A percentile compares a stretch with the other conserved stretches of the same genome.
Evolutionary conservation across 2,329 filamentous ascomycete genomes (phyloP).

Genomic region (Aaosphaeria pasadenensis): DNA sequence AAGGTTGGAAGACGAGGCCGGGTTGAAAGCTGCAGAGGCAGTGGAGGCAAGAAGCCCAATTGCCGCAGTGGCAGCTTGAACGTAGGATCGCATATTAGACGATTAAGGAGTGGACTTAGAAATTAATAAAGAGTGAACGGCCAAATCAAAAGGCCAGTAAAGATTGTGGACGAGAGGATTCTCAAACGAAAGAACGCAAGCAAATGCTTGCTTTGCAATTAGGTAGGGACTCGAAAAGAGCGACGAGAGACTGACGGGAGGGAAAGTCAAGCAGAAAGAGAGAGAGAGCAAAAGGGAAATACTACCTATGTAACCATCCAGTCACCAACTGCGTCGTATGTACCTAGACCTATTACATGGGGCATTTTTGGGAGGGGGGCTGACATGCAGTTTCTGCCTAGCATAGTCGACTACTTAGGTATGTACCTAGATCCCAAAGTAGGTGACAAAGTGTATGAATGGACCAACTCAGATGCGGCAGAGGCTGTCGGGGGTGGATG

Average conservation of each 20-base stretch:
- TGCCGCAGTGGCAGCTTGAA: constrained; percentile 30
- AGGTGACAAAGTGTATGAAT: too few species aligned
- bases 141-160: constrained; percentile 31
- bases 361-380: constrained; percentile 5
- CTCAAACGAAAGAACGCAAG: constrained; percentile 57
- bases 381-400: constrained; percentile 14
- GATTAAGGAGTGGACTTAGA: constrained; percentile 15
- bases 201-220: constrained; percentile 39
- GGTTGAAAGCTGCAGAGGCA: constrained; percentile 41
- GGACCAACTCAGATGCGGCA: constrained; percentile 9
- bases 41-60: constrained; percentile 35
- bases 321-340: constrained; percentile 3
- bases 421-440: too few species aligned
- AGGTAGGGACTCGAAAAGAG: constrained; percentile 25
- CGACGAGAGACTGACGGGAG: constrained; percentile 22
- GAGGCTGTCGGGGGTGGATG: constrained; percentile 5
- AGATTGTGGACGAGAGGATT: constrained; percentile 35
- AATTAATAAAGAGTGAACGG: constrained; percentile 37
- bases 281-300: constrained; percentile 24
- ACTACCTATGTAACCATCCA: constrained; percentile 7
- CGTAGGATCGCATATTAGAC: constrained; percentile 36
- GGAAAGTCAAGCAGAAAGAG: constrained; percentile 20
- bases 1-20: constrained; percentile 45
- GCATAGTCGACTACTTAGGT: constrained; percentile 18
- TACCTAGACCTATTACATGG: too few species aligned